phyloP scores from a whole-genome alignment of 73 alveolate genomes.

The Paramecium sexaurelia region DNA sequence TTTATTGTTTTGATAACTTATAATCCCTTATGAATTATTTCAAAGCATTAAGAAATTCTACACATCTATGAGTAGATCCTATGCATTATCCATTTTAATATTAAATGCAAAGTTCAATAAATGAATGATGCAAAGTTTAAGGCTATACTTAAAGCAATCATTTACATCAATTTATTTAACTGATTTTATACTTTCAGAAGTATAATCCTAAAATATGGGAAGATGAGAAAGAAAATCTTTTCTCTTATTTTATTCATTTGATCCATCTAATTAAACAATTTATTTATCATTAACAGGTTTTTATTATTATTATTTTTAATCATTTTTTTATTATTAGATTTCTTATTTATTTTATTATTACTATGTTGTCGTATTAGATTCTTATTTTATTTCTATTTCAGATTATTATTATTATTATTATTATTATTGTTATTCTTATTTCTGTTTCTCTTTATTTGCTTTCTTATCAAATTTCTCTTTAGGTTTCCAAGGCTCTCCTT shows the following conservation, averaged over 20 bases:
- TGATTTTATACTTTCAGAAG: not conserved
- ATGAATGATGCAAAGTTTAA: conserved; percentile 53
- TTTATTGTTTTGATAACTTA: not conserved
- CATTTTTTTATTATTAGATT: not conserved
- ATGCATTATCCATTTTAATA: conserved; percentile 46
- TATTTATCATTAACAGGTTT: not conserved
- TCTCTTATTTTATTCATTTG: not conserved
- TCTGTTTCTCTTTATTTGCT: conserved; percentile 4
- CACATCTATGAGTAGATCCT: conserved; percentile 68
- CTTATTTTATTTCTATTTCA: not conserved
- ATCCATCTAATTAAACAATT: not conserved
- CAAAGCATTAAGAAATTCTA: conserved; percentile 61
- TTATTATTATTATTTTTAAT: not conserved
- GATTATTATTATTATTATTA: not conserved
- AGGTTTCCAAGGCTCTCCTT: conserved; percentile 61
- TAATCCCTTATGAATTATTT: conserved; percentile 53
- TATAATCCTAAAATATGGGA: not conserved
- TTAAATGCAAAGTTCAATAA: conserved; percentile 45
- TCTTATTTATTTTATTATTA: not conserved
- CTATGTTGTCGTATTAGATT: not conserved
- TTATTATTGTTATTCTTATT: not conserved
- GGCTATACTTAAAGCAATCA: not conserved
- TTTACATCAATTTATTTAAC: not conserved
- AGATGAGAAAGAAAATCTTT: conserved; percentile 46
- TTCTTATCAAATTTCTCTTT: conserved; percentile 57